A percentile compares a stretch with the other conserved stretches of the same genome.
phyloP scores from a whole-genome alignment of 176 grass and related monocot genomes.

The Triticum monococcum region DNA sequence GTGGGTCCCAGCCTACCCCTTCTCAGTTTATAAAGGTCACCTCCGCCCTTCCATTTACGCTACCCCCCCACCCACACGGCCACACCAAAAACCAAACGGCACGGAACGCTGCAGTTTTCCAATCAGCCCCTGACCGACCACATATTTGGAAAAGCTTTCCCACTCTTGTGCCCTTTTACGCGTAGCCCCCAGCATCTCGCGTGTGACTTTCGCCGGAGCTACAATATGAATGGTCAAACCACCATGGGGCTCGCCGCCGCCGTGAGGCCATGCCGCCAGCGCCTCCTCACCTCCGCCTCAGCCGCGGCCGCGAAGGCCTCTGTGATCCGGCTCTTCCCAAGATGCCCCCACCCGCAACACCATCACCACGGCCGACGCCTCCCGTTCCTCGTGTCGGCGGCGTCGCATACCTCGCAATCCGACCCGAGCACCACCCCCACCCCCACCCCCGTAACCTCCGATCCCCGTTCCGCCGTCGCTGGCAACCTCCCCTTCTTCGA shows the following conservation, averaged over 20 bases:
- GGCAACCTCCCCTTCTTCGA: constrained; percentile 50
- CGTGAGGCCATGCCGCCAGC: constrained; percentile 60
- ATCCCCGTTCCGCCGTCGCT: constrained; percentile 32
- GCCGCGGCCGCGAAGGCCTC: background rate
- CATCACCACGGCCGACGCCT: constrained; percentile 26
- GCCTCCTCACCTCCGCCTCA: constrained; percentile 46
- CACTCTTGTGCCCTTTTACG: background rate
- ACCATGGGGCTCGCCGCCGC: constrained; percentile 63
- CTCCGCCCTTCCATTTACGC: background rate
- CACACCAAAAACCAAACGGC: background rate
- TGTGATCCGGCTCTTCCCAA: constrained; percentile 45
- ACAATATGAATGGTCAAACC: constrained; percentile 55
- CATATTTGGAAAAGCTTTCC: background rate
- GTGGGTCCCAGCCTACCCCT: constrained; percentile 19
- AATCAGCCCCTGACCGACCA: background rate
- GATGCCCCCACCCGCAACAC: constrained; percentile 31
- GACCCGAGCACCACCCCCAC: background rate
- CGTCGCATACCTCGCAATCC: constrained; percentile 32
- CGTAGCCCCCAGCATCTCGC: background rate
- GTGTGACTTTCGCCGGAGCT: constrained; percentile 38
- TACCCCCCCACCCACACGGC: background rate
- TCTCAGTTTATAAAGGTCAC: constrained; percentile 30
- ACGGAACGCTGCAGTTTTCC: background rate
- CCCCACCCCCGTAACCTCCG: constrained; percentile 18
- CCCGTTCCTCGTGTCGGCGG: constrained; percentile 29